Evolutionary conservation across 352 stramenopile genomes (phyloP).

Genomic region (Phytophthora megakarya): DNA sequence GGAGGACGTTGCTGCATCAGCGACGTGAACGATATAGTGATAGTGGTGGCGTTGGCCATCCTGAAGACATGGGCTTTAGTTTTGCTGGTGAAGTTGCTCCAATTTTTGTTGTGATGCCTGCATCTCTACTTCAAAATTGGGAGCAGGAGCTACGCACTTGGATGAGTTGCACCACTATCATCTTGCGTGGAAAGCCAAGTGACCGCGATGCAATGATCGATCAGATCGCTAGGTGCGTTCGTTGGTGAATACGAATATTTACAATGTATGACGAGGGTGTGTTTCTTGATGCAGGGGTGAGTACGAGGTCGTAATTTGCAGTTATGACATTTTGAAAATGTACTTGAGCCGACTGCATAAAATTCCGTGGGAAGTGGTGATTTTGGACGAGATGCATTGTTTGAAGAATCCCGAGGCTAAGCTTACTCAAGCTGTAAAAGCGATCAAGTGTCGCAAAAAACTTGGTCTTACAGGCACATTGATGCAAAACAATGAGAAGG

Average conservation of each 20-base stretch:
- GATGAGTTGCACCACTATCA: constrained; percentile 73
- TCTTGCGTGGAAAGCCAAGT: constrained; percentile 62
- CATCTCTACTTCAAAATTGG: constrained; percentile 98
- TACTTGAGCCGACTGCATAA: constrained; percentile 77
- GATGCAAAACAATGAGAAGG: constrained; percentile 89
- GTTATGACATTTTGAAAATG: constrained; percentile 92
- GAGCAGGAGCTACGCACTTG: constrained; percentile 98
- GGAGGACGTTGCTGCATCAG: constrained; percentile 94
- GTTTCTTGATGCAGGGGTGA: constrained; percentile 50
- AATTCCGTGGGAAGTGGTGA: constrained; percentile 91
- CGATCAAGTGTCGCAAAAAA: constrained; percentile 61
- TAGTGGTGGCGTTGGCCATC: constrained; percentile 15
- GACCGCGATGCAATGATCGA: constrained; percentile 65
- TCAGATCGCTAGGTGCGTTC: constrained; percentile 59
- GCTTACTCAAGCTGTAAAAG: constrained; percentile 81
- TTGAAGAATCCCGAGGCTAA: constrained; percentile 97
- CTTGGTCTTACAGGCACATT: constrained; percentile 90
- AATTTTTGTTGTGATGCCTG: constrained; percentile 98
- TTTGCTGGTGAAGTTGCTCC: constrained; percentile 58
- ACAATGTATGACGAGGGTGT: constrained; percentile 44
- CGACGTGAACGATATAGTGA: constrained; percentile 77
- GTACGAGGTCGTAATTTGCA: constrained; percentile 83
- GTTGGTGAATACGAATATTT: neutral
- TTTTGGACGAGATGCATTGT: constrained; percentile 99
- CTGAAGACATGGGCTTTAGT: constrained; percentile 57